Conservation (phyloP, 2,329 filamentous ascomycete species). For the Beauveria varroae region DNA sequence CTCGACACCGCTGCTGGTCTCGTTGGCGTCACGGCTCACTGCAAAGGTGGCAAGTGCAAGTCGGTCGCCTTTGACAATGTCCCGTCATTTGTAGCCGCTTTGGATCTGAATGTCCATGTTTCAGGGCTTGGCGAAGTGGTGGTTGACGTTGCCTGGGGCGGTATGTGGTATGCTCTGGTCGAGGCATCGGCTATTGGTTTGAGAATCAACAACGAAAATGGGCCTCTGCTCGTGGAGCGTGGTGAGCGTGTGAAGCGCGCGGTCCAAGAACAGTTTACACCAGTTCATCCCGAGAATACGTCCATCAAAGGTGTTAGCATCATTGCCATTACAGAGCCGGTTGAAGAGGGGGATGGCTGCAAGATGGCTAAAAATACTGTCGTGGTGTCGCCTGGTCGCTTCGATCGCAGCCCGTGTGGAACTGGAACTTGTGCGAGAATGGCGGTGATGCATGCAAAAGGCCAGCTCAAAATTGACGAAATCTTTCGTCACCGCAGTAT, state of each 20-base stretch:
- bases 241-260: constrained; percentile 36
- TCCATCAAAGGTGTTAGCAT: constrained; percentile 33
- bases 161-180: constrained; percentile 37
- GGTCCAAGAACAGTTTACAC: constrained; percentile 25
- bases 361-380: constrained; percentile 31
- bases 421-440: constrained; percentile 37
- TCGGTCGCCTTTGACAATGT: constrained; percentile 38
- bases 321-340: constrained; percentile 29
- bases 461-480: constrained; percentile 28
- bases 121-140: constrained; percentile 30
- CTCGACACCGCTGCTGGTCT: constrained; percentile 39
- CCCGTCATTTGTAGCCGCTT: constrained; percentile 31
- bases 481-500: constrained; percentile 32
- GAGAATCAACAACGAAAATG: constrained; percentile 24
- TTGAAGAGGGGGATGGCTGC: constrained; percentile 16
- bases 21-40: constrained; percentile 32
- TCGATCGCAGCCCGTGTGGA: constrained; percentile 39
- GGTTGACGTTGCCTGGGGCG: constrained; percentile 39
- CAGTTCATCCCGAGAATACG: constrained; percentile 35
- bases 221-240: constrained; percentile 29
- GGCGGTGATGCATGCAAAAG: constrained; percentile 34
- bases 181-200: constrained; percentile 30
- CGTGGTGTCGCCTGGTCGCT: constrained; percentile 36
- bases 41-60: constrained; percentile 34
- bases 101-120: constrained; percentile 32